A percentile compares a stretch with the other conserved stretches of the same genome.
phyloP scores from a whole-genome alignment of 2,329 filamentous ascomycete genomes.

The Cercospora sp. region DNA sequence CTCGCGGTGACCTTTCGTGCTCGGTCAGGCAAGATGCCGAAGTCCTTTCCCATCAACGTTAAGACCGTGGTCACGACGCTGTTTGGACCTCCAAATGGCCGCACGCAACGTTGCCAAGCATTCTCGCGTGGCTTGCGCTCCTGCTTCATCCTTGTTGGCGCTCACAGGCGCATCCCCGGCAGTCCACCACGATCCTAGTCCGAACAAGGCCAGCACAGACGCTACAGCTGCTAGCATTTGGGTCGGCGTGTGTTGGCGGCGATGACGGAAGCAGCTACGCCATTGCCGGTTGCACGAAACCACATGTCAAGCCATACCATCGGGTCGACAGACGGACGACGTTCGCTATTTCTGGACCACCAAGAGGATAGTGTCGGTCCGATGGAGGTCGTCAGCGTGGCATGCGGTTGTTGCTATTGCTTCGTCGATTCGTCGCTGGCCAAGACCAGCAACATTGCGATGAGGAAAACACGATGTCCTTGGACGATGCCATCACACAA shows the following conservation, averaged over 20 bases:
- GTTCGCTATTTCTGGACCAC: background rate
- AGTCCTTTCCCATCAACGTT: background rate
- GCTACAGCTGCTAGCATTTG: background rate
- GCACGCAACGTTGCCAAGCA: background rate
- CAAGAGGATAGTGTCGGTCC: background rate
- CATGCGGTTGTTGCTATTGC: background rate
- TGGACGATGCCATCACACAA: background rate
- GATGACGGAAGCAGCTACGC: background rate
- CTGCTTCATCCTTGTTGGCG: background rate
- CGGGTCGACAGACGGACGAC: background rate
- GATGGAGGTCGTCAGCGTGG: too few relatives aligned
- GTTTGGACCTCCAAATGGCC: background rate
- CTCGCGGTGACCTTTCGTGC: too few relatives aligned
- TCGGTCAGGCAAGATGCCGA: too few relatives aligned
- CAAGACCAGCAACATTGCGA: background rate
- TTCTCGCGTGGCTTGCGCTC: background rate
- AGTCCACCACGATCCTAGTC: background rate
- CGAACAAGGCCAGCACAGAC: background rate
- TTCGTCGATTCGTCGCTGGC: background rate
- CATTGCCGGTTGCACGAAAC: background rate
- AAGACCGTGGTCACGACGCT: background rate
- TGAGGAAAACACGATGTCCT: background rate
- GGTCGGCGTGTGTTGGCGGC: background rate
- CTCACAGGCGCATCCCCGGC: background rate
- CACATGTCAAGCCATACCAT: background rate